phyloP scores from a whole-genome alignment of 768 basidiomycete species.

The Guyanaporus albipodus region DNA sequence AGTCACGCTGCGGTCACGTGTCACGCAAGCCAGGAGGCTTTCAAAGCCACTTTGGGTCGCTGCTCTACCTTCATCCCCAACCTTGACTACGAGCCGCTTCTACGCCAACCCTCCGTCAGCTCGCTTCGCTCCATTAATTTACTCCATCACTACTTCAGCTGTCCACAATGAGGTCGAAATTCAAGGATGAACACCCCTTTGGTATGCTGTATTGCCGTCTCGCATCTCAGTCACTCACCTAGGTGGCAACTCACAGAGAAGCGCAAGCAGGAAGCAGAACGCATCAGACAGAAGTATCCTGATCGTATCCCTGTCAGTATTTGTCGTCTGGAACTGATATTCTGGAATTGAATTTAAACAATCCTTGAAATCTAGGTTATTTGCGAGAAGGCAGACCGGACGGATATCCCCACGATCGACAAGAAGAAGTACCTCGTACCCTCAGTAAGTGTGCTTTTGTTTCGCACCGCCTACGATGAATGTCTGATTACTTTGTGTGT shows the following conservation, averaged over 20 bases:
- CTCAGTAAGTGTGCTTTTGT: slow-evolving; percentile 54
- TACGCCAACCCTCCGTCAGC: slow-evolving; percentile 6
- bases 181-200: slow-evolving; percentile 99
- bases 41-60: slow-evolving; percentile 25
- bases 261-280: slow-evolving; percentile 98
- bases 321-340: not conserved
- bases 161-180: slow-evolving; percentile 80
- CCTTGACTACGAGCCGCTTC: slow-evolving; percentile 25
- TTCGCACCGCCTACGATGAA: slow-evolving; percentile 15
- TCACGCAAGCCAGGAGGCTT: slow-evolving; percentile 33
- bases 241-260: slow-evolving; percentile 62
- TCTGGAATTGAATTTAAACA: slow-evolving; percentile 9
- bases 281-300: slow-evolving; percentile 97
- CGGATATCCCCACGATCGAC: slow-evolving; percentile 98
- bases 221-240: slow-evolving; percentile 33
- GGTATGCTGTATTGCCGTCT: slow-evolving; percentile 47
- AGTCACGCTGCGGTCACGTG: slow-evolving; percentile 32
- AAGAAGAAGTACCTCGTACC: slow-evolving; percentile 99
- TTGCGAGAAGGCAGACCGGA: slow-evolving; percentile 98
- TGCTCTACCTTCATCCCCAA: slow-evolving; percentile 19
- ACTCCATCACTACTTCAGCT: slow-evolving; percentile 1
- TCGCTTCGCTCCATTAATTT: slow-evolving; percentile 2
- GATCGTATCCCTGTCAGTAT: slow-evolving; percentile 91
- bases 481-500: slow-evolving; percentile 21
- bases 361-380: slow-evolving; percentile 65